Base-by-base conservation (phyloP, 495 filamentous ascomycete genomes). In the Penicillium goetzii region DNA sequence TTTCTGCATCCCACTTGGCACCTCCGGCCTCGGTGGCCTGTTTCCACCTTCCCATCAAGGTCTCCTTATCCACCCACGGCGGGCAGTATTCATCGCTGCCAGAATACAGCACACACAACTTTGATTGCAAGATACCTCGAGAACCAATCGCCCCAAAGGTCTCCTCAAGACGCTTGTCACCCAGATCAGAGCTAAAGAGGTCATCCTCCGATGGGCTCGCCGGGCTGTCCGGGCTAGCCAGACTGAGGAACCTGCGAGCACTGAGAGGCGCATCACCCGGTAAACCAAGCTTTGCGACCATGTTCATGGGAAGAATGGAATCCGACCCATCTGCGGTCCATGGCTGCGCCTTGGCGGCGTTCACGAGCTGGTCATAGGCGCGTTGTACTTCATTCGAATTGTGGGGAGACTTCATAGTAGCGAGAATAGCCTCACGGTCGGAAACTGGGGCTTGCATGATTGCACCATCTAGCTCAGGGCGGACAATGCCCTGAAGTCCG, bases 361-460 rank as follows among this genome's bases (percentile, higher is more conserved):
- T 65, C 36, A 91, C 78, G 40, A 82, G 75, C 50, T 78, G 74
- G 17, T 86, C 72, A 64, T 88, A 83, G 15, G 76, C 69, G 1
- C 74, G 82, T 30, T 64, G 69, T 0, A 71, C 70, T 53, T 76
- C 75, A 14, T 64, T 51, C 15, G 59, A 68, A 45, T 70, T 47
- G 3, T 51, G 10, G 32, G 68, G 62, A 12, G 61, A 58, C 41
- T 72, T 59, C 5, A 78, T 36, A 30, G 49, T 49, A 61, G 60
- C 60, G 70, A 74, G 32, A 19, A 93, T 63, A 0, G 81, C 85
- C 71, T 96, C 90, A 41, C 93, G 84, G 72, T 97, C 94, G 41
- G 86, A 90, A 11, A 90, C 87, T 14, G 89, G 86, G 0, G 89
- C 94, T 71, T 97, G 93, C 56, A 97, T 77, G 40, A 98, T 90